Conservation (phyloP, 495 filamentous ascomycete species). For the Parachaetomium inaequale region DNA sequence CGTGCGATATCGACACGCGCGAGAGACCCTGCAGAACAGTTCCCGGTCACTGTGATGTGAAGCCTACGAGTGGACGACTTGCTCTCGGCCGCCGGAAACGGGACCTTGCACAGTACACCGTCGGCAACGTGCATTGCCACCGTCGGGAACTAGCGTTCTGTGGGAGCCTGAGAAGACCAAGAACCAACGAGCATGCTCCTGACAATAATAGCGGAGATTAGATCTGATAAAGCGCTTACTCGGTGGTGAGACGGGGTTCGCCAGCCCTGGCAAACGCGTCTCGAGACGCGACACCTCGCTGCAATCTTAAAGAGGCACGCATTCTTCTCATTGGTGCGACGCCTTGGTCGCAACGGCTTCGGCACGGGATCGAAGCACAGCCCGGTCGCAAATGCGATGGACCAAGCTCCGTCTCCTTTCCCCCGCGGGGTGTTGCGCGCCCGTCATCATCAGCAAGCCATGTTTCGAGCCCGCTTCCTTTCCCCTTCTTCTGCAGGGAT, state of each 20-base stretch:
- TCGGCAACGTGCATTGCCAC: background rate
- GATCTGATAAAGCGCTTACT: background rate
- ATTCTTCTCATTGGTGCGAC: background rate
- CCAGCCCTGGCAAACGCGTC: background rate
- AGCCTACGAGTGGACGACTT: background rate
- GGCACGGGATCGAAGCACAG: background rate
- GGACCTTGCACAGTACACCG: background rate
- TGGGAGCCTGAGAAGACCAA: background rate
- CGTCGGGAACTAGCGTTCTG: background rate
- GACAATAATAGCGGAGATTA: background rate
- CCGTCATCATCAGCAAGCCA: background rate
- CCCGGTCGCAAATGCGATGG: background rate
- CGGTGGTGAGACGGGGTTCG: background rate
- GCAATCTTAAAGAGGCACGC: background rate
- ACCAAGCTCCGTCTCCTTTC: background rate
- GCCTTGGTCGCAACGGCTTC: background rate
- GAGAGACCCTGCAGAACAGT: too few relatives aligned
- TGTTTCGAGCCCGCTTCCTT: conserved; percentile 8
- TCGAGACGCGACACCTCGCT: background rate
- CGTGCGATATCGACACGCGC: too few relatives aligned
- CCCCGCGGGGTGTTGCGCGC: background rate
- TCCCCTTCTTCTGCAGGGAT: conserved; percentile 2
- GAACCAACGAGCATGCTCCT: background rate
- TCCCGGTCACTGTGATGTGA: too few relatives aligned
- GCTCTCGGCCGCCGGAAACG: conserved; percentile 5